Percentiles rank a stretch among this genome's conserved stretches.
These are phyloP conservation scores for Phialophora verrucosa DNA, from an alignment of 2,329 filamentous ascomycete genomes.

Conservation along the genomic window DNA sequence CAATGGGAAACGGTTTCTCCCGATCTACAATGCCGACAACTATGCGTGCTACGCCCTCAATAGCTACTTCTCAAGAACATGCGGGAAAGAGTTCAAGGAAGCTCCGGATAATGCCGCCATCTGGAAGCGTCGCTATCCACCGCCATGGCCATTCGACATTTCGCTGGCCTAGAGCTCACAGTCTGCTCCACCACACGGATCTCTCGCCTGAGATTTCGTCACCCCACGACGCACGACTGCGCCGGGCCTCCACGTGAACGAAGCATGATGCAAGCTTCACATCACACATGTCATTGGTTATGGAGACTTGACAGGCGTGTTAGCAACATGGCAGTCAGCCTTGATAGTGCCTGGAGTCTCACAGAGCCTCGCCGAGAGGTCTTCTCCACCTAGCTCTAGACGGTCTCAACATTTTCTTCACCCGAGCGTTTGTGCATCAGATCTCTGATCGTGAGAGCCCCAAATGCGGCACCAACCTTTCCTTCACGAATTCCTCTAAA, in stretches of 20 bases:
- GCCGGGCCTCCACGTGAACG: not conserved
- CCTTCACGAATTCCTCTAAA: slow-evolving; percentile 36
- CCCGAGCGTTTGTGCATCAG: not conserved
- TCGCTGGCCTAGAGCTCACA: not conserved
- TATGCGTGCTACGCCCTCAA: slow-evolving; percentile 9
- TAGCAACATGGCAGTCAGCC: not conserved
- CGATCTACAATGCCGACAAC: slow-evolving; percentile 16
- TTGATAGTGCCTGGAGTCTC: not conserved
- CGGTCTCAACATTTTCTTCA: not conserved
- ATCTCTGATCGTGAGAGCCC: slow-evolving; percentile 5
- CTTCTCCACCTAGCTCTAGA: not conserved
- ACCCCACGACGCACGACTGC: not conserved
- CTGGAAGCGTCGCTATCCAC: not conserved
- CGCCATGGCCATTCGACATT: not conserved
- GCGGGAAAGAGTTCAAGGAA: slow-evolving; percentile 5
- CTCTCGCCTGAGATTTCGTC: not conserved
- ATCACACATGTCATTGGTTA: not conserved
- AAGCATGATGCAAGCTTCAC: not conserved
- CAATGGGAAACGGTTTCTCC: not conserved
- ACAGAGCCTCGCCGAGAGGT: not conserved
- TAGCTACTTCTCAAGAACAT: slow-evolving; percentile 1
- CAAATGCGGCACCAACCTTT: slow-evolving; percentile 26
- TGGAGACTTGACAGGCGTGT: not conserved
- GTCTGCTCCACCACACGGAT: not conserved
- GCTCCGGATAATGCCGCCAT: not conserved